Percentiles rank a stretch among this genome's conserved stretches.
Conservation (phyloP, 176 grass and related monocot genomes). For the Chrysopogon serrulatus region DNA sequence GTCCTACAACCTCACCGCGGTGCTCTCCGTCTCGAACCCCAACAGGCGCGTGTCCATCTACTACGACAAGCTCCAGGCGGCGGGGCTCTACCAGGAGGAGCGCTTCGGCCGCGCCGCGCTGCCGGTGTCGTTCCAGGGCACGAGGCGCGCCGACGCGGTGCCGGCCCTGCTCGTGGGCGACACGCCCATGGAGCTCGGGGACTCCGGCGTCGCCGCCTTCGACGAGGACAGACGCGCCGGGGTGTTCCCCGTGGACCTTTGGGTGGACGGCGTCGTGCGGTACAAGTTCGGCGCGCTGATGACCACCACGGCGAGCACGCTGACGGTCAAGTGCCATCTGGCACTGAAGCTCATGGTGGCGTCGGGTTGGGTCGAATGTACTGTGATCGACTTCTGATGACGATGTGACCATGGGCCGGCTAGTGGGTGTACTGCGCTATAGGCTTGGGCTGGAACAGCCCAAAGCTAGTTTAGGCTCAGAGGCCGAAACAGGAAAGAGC, state of each 20-base stretch:
- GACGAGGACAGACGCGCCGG: background rate
- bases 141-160: background rate
- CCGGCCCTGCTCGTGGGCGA: slow-evolving; percentile 15
- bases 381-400: background rate
- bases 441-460: background rate
- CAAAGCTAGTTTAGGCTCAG: no score
- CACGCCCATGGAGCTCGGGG: background rate
- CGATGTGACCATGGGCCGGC: background rate
- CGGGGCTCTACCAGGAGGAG: slow-evolving; percentile 33
- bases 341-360: slow-evolving; percentile 4
- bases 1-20: slow-evolving; percentile 36
- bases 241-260: slow-evolving; percentile 31
- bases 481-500: background rate
- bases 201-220: background rate
- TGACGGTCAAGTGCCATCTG: slow-evolving; percentile 35
- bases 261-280: slow-evolving; percentile 12
- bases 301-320: slow-evolving; percentile 18
- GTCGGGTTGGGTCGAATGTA: slow-evolving; percentile 20
- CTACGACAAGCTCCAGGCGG: slow-evolving; percentile 56
- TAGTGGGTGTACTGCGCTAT: background rate
- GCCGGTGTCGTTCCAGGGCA: slow-evolving; percentile 31
- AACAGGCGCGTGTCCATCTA: slow-evolving; percentile 54
- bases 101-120: slow-evolving; percentile 22
- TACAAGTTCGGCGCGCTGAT: slow-evolving; percentile 27
- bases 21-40: slow-evolving; percentile 43